Percentiles rank a stretch among this genome's conserved stretches.
phyloP scores from a whole-genome alignment of 441 rosid genomes.

The Brassica hybrid region DNA sequence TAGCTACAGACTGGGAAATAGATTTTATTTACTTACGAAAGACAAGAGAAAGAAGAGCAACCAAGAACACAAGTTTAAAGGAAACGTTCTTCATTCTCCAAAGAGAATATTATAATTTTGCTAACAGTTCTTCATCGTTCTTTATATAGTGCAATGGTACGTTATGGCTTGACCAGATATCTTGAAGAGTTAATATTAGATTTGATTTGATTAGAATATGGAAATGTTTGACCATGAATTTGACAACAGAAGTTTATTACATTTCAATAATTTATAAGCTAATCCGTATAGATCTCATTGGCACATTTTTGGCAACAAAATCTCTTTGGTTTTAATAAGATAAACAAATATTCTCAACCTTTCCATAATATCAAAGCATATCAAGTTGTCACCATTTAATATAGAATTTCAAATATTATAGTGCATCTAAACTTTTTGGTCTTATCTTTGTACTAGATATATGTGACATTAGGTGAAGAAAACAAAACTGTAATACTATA shows the following conservation, averaged over 20 bases:
- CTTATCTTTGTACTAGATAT: too few relatives aligned
- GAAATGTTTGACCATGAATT: not conserved
- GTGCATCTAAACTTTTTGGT: too few relatives aligned
- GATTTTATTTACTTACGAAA: conserved; percentile 27
- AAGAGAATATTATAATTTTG: not conserved
- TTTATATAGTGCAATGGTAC: not conserved
- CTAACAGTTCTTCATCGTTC: not conserved
- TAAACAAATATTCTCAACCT: not conserved
- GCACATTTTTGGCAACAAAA: too few relatives aligned
- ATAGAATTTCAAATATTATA: not conserved
- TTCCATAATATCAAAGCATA: not conserved
- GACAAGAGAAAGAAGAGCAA: conserved; percentile 27
- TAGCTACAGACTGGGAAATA: not conserved
- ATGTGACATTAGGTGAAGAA: too few relatives aligned
- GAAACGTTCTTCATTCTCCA: conserved; percentile 24
- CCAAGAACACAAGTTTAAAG: conserved; percentile 23
- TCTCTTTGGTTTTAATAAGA: too few relatives aligned
- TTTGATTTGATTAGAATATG: not conserved
- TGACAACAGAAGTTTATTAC: not conserved
- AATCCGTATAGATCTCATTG: not conserved
- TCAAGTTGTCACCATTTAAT: not conserved
- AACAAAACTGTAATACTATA: too few relatives aligned
- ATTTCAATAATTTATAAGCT: not conserved
- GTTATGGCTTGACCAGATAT: conserved; percentile 3
- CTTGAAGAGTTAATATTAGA: not conserved